These are phyloP conservation scores for Arabidopsis suecica DNA, from an alignment of 345 rosid genomes.

Conservation along the genomic window DNA sequence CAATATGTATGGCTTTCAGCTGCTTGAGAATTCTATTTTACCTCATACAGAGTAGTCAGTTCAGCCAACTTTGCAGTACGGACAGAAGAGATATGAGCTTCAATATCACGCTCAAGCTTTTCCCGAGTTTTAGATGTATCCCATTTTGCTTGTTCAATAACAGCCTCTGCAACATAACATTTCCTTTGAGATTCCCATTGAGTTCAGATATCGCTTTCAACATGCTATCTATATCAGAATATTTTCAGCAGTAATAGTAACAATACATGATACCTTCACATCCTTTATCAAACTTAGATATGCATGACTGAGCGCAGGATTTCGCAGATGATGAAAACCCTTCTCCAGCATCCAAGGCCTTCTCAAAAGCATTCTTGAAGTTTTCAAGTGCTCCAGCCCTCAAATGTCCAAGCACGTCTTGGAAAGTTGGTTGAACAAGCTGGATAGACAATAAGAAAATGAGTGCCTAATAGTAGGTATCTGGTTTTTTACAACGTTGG, in stretches of 20 bases:
- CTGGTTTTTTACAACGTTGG: neutral
- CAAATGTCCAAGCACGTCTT: conserved; percentile 77
- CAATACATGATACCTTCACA: conserved; percentile 62
- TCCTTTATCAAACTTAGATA: conserved; percentile 71
- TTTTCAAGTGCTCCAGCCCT: conserved; percentile 68
- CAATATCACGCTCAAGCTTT: conserved; percentile 84
- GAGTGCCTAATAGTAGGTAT: conserved; percentile 24
- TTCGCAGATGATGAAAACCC: conserved; percentile 72
- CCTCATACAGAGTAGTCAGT: conserved; percentile 79
- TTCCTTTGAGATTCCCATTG: conserved; percentile 9
- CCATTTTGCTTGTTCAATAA: conserved; percentile 91
- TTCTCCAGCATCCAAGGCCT: conserved; percentile 81
- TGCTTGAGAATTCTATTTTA: conserved; percentile 37
- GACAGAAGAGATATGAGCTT: conserved; percentile 82
- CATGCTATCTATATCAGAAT: conserved; percentile 15
- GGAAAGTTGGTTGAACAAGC: conserved; percentile 94
- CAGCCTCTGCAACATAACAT: conserved; percentile 67
- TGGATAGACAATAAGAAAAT: conserved; percentile 44
- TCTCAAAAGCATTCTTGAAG: conserved; percentile 80
- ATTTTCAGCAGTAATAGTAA: conserved; percentile 7
- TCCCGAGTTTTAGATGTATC: conserved; percentile 78
- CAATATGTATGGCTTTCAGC: conserved; percentile 24
- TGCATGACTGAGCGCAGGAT: conserved; percentile 52
- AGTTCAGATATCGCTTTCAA: conserved; percentile 23
- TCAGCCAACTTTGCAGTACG: conserved; percentile 84